Evolutionary conservation across 2,329 filamentous ascomycete genomes (phyloP).

Genomic region (Trichoderma sp.): DNA sequence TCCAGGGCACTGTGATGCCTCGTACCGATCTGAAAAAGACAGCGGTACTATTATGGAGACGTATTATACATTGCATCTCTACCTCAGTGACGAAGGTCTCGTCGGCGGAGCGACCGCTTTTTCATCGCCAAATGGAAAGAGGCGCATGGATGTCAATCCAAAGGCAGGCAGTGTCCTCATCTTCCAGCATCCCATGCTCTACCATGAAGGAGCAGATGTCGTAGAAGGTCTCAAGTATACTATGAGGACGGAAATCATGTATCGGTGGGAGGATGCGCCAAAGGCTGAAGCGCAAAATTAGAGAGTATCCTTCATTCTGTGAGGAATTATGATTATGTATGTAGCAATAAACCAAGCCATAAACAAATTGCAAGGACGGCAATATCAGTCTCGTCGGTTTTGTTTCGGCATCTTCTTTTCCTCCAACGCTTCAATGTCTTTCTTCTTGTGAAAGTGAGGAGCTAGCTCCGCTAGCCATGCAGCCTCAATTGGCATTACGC

Average conservation of each 20-base stretch:
- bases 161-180: constrained; percentile 60
- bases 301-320: neutral
- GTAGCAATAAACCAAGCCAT: neutral
- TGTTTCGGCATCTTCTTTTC: constrained; percentile 63
- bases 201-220: constrained; percentile 58
- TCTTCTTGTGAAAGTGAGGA: constrained; percentile 92
- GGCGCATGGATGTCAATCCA: constrained; percentile 55
- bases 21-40: constrained; percentile 46
- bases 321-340: neutral
- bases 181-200: constrained; percentile 56
- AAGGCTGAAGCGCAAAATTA: neutral
- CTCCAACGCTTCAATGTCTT: constrained; percentile 81
- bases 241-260: constrained; percentile 58
- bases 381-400: constrained; percentile 28
- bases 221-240: constrained; percentile 56
- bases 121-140: constrained; percentile 44
- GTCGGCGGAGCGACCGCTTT: constrained; percentile 60
- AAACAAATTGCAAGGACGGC: neutral
- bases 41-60: constrained; percentile 52
- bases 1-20: constrained; percentile 67
- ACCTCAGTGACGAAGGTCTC: constrained; percentile 42
- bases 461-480: constrained; percentile 88
- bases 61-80: constrained; percentile 59
- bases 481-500: constrained; percentile 79
- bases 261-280: constrained; percentile 36